Percentiles rank a stretch among this genome's conserved stretches.
Conservation (phyloP, 1,284 basidiomycete species). For the Taiwanofungus camphoratus region DNA sequence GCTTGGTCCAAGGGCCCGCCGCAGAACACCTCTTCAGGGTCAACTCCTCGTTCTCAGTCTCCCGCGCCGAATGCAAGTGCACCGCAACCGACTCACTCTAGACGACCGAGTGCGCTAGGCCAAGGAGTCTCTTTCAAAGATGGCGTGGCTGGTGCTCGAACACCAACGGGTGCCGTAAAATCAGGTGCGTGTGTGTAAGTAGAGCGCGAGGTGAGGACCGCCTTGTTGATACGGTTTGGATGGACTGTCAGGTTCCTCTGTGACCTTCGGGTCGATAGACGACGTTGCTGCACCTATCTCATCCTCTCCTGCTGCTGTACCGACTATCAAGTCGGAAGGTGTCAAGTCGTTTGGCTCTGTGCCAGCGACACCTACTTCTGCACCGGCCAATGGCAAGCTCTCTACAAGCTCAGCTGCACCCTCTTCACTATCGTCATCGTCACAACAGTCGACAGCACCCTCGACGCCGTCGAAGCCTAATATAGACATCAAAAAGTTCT, state of each 20-base stretch:
- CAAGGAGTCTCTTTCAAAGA: slow-evolving; percentile 69
- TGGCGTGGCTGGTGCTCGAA: slow-evolving; percentile 46
- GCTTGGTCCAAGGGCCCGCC: slow-evolving; percentile 83
- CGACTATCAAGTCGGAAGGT: slow-evolving; percentile 60
- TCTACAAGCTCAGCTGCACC: slow-evolving; percentile 29
- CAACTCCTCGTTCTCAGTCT: slow-evolving; percentile 70
- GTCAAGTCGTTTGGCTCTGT: slow-evolving; percentile 80
- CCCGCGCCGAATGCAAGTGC: slow-evolving; percentile 50
- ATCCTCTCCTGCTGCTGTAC: slow-evolving; percentile 60
- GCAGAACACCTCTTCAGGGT: slow-evolving; percentile 45
- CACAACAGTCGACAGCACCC: slow-evolving; percentile 25
- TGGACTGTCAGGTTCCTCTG: slow-evolving; percentile 44
- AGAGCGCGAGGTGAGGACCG: slow-evolving; percentile 5
- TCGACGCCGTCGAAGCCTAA: slow-evolving; percentile 32
- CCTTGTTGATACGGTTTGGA: background rate
- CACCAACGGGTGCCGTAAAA: slow-evolving; percentile 43
- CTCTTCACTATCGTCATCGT: slow-evolving; percentile 29
- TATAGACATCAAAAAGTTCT: slow-evolving; percentile 63
- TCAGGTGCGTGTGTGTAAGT: slow-evolving; percentile 42
- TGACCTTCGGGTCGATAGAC: slow-evolving; percentile 84
- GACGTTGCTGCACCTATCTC: slow-evolving; percentile 63
- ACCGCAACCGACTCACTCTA: slow-evolving; percentile 52
- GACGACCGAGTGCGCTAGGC: slow-evolving; percentile 65
- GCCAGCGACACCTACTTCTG: slow-evolving; percentile 42
- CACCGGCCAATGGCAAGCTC: slow-evolving; percentile 47